Evolutionary conservation across 129 eudicot species (phyloP).

Genomic region (Gnaphalium uliginosum): DNA sequence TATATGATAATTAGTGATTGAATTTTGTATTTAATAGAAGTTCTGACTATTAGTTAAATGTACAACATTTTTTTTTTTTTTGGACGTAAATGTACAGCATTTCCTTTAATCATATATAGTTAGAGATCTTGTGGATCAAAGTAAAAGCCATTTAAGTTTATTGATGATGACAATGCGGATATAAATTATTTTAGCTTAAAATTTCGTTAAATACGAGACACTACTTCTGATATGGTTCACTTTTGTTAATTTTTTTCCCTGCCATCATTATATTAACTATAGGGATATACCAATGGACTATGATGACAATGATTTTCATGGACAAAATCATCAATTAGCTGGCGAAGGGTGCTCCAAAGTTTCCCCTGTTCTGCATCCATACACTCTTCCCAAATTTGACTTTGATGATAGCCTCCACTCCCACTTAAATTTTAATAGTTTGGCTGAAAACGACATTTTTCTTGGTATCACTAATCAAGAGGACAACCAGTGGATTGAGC

Average conservation of each 20-base stretch:
- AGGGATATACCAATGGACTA: constrained; percentile 82
- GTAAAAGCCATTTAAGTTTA: too few species aligned
- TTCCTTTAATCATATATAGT: too few species aligned
- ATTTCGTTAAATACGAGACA: background rate
- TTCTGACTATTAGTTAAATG: too few species aligned
- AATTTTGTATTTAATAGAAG: too few species aligned
- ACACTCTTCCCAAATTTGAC: constrained; percentile 77
- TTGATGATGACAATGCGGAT: background rate
- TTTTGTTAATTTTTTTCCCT: constrained; percentile 6
- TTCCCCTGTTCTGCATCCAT: constrained; percentile 61
- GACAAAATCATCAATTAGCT: constrained; percentile 66
- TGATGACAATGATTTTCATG: constrained; percentile 69
- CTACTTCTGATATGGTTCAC: background rate
- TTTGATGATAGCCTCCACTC: constrained; percentile 72
- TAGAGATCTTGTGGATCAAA: too few species aligned
- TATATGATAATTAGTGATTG: too few species aligned
- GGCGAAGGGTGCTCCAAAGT: constrained; percentile 67
- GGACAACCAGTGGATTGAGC: constrained; percentile 91
- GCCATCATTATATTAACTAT: constrained; percentile 26
- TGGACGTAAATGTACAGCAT: too few species aligned
- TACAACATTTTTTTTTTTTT: too few species aligned
- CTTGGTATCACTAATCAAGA: constrained; percentile 86
- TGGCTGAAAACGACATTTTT: constrained; percentile 77
- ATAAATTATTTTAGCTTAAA: background rate
- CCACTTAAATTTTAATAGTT: constrained; percentile 61